phyloP scores from a whole-genome alignment of 2,329 filamentous ascomycete species.

The Raffaelea albimanens region DNA sequence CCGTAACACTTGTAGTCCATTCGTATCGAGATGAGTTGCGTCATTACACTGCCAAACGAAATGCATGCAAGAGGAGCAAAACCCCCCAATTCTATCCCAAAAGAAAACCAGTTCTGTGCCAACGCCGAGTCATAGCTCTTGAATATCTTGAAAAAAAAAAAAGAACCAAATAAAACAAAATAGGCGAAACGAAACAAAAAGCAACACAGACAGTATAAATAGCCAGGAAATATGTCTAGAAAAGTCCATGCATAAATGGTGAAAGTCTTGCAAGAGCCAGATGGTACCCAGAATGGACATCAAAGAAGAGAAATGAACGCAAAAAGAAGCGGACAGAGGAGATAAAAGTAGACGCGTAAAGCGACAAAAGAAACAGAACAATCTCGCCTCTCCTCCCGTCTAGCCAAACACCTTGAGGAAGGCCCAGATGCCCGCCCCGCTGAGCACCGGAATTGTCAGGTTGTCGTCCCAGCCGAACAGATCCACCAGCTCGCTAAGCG shows the following conservation, averaged over 20 bases:
- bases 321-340: background rate
- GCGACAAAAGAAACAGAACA: no score
- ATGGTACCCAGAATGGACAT: no score
- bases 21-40: no score
- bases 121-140: background rate
- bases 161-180: background rate
- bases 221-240: no score
- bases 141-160: background rate
- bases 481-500: slow-evolving; percentile 83
- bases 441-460: slow-evolving; percentile 87
- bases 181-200: background rate
- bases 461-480: slow-evolving; percentile 96
- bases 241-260: no score
- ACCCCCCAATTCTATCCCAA: background rate
- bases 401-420: slow-evolving; percentile 81
- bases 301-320: background rate
- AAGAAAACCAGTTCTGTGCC: no score
- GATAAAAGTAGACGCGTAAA: background rate
- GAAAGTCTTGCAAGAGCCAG: no score
- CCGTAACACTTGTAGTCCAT: no score
- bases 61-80: background rate
- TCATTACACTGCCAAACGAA: no score
- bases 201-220: no score
- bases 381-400: no score
- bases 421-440: slow-evolving; percentile 78